Evolutionary conservation across 1,284 basidiomycete genomes (phyloP).

Genomic region (Amylostereum chailletii): DNA sequence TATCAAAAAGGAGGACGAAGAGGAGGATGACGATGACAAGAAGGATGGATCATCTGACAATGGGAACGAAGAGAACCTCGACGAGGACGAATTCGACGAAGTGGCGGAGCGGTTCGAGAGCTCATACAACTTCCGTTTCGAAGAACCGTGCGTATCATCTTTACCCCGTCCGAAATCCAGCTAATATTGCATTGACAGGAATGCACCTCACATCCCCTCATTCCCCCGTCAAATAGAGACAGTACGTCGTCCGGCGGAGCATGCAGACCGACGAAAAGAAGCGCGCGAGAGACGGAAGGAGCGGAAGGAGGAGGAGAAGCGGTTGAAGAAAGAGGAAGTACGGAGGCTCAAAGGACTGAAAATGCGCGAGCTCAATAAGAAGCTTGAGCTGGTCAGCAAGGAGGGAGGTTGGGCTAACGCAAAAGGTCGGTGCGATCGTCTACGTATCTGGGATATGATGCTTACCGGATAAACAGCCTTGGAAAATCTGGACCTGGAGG

Average conservation of each 20-base stretch:
- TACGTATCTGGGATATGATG: neutral
- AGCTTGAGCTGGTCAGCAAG: slow-evolving; percentile 61
- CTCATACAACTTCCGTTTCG: slow-evolving; percentile 92
- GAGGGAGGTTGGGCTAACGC: slow-evolving; percentile 48
- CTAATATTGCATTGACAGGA: slow-evolving; percentile 30
- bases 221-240: slow-evolving; percentile 70
- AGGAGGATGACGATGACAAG: slow-evolving; percentile 21
- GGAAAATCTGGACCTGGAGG: slow-evolving; percentile 62
- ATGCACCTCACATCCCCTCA: slow-evolving; percentile 63
- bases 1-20: slow-evolving; percentile 9
- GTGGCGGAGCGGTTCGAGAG: slow-evolving; percentile 67
- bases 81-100: slow-evolving; percentile 62
- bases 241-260: slow-evolving; percentile 71
- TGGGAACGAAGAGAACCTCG: slow-evolving; percentile 31
- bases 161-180: neutral
- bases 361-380: slow-evolving; percentile 73
- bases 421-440: slow-evolving; percentile 28
- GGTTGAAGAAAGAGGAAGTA: slow-evolving; percentile 72
- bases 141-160: slow-evolving; percentile 68
- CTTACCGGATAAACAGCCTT: slow-evolving; percentile 32
- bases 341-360: slow-evolving; percentile 75
- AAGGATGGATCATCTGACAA: slow-evolving; percentile 22
- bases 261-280: slow-evolving; percentile 54
- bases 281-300: slow-evolving; percentile 69
- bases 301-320: slow-evolving; percentile 73